phyloP scores from a whole-genome alignment of 164 flowering plant genomes.

The Stephania japonica region DNA sequence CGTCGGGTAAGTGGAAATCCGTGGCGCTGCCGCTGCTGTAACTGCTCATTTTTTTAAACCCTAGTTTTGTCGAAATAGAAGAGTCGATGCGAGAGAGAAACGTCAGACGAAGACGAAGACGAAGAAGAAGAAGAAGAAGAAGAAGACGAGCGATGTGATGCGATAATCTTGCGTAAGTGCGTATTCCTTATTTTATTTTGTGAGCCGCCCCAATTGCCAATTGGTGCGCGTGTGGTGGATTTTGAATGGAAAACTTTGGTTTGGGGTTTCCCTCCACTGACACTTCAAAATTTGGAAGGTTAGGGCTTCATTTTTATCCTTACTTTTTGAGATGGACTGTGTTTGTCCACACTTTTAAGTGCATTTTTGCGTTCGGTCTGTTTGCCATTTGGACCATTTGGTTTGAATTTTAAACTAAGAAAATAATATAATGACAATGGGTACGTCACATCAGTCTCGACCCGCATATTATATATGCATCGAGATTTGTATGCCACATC shows the following conservation, averaged over 20 bases:
- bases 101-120: background rate
- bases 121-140: background rate
- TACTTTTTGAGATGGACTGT: too few species aligned
- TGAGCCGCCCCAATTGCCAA: too few species aligned
- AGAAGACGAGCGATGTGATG: too few species aligned
- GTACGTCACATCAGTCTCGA: too few species aligned
- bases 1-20: constrained; percentile 64
- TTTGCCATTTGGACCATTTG: too few species aligned
- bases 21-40: constrained; percentile 26
- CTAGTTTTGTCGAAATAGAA: background rate
- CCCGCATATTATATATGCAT: too few species aligned
- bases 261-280: background rate
- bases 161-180: too few species aligned
- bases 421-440: too few species aligned
- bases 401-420: too few species aligned
- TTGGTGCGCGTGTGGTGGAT: background rate
- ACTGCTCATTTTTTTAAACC: constrained; percentile 23
- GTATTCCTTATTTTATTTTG: background rate
- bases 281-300: background rate
- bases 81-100: background rate
- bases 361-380: too few species aligned
- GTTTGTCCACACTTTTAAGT: too few species aligned
- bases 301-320: background rate
- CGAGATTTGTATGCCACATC: too few species aligned
- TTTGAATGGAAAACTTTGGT: background rate